These are phyloP conservation scores for Lignosus rhinocerotis DNA, from an alignment of 1,284 basidiomycete genomes.

Conservation along the genomic window DNA sequence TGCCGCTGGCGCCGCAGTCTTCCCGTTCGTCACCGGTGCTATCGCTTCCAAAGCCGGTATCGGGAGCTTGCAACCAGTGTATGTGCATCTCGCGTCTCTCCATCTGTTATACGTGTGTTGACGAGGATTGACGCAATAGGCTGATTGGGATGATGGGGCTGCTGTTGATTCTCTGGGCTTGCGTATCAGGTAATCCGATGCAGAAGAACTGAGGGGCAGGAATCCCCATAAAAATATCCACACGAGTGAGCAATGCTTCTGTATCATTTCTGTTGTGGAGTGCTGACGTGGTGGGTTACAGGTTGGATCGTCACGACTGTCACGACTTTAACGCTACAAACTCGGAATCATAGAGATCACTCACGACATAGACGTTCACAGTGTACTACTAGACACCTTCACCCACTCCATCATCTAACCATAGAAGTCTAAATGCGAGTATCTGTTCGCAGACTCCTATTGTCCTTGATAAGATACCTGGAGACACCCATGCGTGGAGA, in stretches of 20 bases:
- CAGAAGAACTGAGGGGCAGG: slow-evolving; percentile 3
- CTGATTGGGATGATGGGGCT: slow-evolving; percentile 46
- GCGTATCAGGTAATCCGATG: slow-evolving; percentile 35
- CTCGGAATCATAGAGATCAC: too few species aligned
- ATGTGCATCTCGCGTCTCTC: slow-evolving; percentile 26
- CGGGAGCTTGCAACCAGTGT: slow-evolving; percentile 54
- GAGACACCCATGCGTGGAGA: too few species aligned
- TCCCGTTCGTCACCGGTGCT: slow-evolving; percentile 59
- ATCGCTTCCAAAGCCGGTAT: slow-evolving; percentile 53
- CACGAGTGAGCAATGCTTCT: background rate
- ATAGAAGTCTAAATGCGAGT: too few species aligned
- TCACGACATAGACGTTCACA: too few species aligned
- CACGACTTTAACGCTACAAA: too few species aligned
- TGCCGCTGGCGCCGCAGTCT: slow-evolving; percentile 52
- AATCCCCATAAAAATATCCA: background rate
- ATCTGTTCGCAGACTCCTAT: too few species aligned
- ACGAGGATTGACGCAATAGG: slow-evolving; percentile 27
- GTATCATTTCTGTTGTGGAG: background rate
- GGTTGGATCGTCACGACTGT: background rate
- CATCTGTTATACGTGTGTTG: background rate
- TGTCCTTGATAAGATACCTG: too few species aligned
- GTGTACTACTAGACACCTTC: too few species aligned
- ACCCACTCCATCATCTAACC: too few species aligned
- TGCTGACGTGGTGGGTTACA: background rate
- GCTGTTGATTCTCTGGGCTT: slow-evolving; percentile 45